Percentiles rank a stretch among this genome's conserved stretches.
phyloP scores from a whole-genome alignment of 2,329 filamentous ascomycete genomes.

The Teratosphaeriaceae sp. region DNA sequence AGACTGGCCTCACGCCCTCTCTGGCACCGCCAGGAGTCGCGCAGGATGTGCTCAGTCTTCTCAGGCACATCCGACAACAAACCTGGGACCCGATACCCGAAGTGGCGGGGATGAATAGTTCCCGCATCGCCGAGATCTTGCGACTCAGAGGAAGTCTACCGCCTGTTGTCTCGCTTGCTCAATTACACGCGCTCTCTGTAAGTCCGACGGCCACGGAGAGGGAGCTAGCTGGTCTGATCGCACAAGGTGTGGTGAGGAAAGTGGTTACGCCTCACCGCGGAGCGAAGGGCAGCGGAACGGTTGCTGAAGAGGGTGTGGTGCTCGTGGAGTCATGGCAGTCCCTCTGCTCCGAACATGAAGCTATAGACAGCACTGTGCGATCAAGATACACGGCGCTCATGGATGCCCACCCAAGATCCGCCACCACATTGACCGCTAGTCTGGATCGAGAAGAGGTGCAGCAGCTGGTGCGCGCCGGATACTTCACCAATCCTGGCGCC shows the following conservation, averaged over 20 bases:
- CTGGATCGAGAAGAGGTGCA: conserved; percentile 47
- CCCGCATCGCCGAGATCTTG: conserved; percentile 56
- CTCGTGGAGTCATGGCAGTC: conserved; percentile 50
- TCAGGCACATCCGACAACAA: conserved; percentile 52
- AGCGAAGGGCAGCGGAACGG: conserved; percentile 42
- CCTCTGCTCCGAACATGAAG: conserved; percentile 16
- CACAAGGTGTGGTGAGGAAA: conserved; percentile 52
- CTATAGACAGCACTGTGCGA: conserved; percentile 29
- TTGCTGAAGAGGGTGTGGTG: conserved; percentile 59
- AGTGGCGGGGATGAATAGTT: conserved; percentile 56
- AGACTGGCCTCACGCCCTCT: conserved; percentile 48
- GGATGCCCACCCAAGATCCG: conserved; percentile 42
- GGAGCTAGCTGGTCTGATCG: conserved; percentile 56
- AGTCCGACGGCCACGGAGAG: conserved; percentile 61
- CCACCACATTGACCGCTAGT: conserved; percentile 33
- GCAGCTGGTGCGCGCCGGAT: conserved; percentile 58
- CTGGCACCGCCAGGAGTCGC: conserved; percentile 56
- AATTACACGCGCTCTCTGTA: conserved; percentile 57
- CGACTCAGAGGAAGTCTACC: conserved; percentile 55
- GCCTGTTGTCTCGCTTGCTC: conserved; percentile 58
- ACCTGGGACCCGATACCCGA: conserved; percentile 61
- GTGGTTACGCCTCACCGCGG: conserved; percentile 54
- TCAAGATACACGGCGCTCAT: conserved; percentile 49
- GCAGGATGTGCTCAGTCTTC: conserved; percentile 45
- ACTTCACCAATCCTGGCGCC: conserved; percentile 50